Base-by-base conservation (phyloP, 176 grass and related monocot genomes). In the Triticum urartu region DNA sequence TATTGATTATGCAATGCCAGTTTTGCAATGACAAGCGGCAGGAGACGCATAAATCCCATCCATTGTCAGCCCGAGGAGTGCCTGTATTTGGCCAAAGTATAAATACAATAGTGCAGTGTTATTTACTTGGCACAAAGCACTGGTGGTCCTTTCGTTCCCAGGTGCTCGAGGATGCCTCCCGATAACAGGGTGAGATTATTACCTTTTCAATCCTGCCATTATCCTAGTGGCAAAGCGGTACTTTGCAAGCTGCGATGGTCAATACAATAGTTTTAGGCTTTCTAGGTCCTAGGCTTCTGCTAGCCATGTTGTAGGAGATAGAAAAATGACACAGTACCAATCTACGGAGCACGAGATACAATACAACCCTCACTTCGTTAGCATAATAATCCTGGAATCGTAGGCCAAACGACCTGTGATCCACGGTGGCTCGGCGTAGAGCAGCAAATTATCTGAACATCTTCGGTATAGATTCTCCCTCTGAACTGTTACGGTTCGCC, bases 41-140 rank as follows among this genome's bases (percentile, higher is more conserved):
- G 81, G 65, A 22, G 28, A 62, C 21, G 38, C 87, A 56, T 89
- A 74, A 77, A 86, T 69, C 36, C 62, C n/a, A 61, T 7, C 35
- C 20, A 6, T n/a, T 24, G 36, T 83, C 35, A 26, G 35, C 15
- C 1, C 0, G 21, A 34, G 33, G 6, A 21, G 7, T 42, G 56
- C 2, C 3, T 62, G 54, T 22, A 62, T 25, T 9, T 61, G 20
- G 20, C 50, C 26, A 26, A 79, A 79, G 5, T 56, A 56, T 52
- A 47, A 9, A 12, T 50, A 14, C 15, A 5, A 1, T 50, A 50
- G 47, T 15, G 47, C 47, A 15, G 11, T 52, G 14, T 52, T 52
- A 20, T 47, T 5, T 48, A 48, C 54, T 58, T 7, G 54, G 18
- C 18, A 58, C 18, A 21, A 58, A 58, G 18, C 5, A 58, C 18